Base-by-base conservation (phyloP, 2,329 filamentous ascomycete species). In the Paraconiothyrium sp. region DNA sequence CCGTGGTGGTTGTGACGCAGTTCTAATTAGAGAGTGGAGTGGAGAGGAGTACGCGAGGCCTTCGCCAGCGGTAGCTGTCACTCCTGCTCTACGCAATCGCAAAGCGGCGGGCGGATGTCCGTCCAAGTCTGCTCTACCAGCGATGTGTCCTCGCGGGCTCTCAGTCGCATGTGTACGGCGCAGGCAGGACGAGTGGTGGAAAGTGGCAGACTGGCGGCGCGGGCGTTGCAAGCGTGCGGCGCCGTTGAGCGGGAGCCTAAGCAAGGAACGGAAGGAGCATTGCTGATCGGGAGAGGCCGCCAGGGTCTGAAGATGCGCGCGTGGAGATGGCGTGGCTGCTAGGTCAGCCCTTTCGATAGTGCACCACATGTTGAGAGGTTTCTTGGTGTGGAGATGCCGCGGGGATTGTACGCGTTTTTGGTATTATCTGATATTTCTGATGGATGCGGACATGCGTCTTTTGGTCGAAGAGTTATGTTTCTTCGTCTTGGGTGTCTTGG, bases 191-290 rank as follows among this genome's bases (percentile, higher is more conserved):
- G 39, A 32, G 51, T 32, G 37, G 24, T 54, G 37, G 37, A 32
- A 44, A 48, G 8, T 30, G 11, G 37, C 22, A 37, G 32, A 5
- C 7, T n/a, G 27, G 27, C 9, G 46, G 56, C 37, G 46, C 27
- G 32, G n/a, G 14, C 22, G 56, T 50, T 32, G 46, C 27, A 32
- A 10, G 14, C 22, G 56, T 50, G 46, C 35, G 35, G 47, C 47
- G 46, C 44, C 56, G 48, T 41, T 39, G 43, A 41, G 41, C 41
- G 41, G 39, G 39, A 51, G 49, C 57, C 41, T 47, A 48, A 41
- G 51, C 57, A 47, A 27, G 57, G 57, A 59, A 54, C 57, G 49
- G 57, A 54, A 59, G 50, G 49, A 54, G 39, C 39, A 16, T 22
- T 27, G 48, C 56, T 50, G 47, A 58, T 58, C 56, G 56, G 34